Evolutionary conservation across 179 eudicot genomes (phyloP).

Genomic region (Nepenthes alata): DNA sequence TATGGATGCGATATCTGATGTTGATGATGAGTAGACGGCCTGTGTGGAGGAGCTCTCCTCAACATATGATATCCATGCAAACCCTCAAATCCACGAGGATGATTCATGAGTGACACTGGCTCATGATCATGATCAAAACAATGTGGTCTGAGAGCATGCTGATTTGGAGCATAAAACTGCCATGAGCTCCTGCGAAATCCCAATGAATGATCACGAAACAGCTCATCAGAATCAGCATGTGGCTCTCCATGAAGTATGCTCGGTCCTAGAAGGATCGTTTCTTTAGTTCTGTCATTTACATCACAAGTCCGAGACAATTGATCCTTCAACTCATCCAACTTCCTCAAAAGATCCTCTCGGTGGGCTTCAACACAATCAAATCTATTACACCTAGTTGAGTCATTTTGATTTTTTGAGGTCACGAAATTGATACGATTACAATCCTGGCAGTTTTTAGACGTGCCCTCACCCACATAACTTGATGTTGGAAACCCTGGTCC

Average conservation of each 20-base stretch:
- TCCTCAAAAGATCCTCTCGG: conserved; percentile 54
- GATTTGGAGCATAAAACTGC: conserved; percentile 25
- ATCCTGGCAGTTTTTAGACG: conserved; percentile 22
- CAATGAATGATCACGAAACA: conserved; percentile 30
- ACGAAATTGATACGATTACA: conserved; percentile 24
- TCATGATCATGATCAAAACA: conserved; percentile 35
- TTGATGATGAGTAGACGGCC: conserved; percentile 23
- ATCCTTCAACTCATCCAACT: conserved; percentile 73
- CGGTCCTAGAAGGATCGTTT: conserved; percentile 28
- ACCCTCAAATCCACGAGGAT: conserved; percentile 34
- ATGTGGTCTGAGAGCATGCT: conserved; percentile 25
- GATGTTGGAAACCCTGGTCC: conserved; percentile 28
- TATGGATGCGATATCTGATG: conserved; percentile 21
- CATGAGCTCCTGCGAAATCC: conserved; percentile 18
- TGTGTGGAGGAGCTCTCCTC: conserved; percentile 33
- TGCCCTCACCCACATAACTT: conserved; percentile 30
- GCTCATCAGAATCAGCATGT: conserved; percentile 27
- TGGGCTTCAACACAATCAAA: conserved; percentile 43
- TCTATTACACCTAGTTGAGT: conserved; percentile 21
- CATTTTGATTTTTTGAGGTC: conserved; percentile 14
- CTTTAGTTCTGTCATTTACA: conserved; percentile 32
- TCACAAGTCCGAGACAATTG: conserved; percentile 45
- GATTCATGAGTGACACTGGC: conserved; percentile 19
- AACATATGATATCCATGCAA: conserved; percentile 36
- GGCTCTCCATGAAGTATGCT: conserved; percentile 17